These are phyloP conservation scores for Cardamine chenopodiifolia DNA, from an alignment of 345 rosid species.

Conservation along the genomic window DNA sequence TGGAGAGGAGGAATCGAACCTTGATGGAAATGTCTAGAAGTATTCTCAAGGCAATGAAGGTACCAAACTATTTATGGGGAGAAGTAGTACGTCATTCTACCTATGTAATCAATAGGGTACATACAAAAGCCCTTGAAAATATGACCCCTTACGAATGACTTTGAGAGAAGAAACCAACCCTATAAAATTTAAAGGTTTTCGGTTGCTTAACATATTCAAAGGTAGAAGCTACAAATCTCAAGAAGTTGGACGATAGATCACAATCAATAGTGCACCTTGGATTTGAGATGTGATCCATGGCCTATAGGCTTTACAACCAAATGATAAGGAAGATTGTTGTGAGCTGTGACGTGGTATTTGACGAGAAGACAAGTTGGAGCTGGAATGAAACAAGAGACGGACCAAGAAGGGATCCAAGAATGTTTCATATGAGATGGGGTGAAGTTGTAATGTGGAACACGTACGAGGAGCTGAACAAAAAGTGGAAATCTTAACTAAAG, in stretches of 20 bases:
- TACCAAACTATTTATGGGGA: neutral
- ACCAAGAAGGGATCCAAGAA: neutral
- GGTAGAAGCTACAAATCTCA: neutral
- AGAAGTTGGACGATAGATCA: neutral
- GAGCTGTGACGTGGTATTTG: too few relatives aligned
- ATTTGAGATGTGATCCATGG: neutral
- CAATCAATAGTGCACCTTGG: neutral
- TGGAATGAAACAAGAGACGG: neutral
- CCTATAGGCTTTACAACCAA: neutral
- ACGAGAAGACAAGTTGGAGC: neutral
- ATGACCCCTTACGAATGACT: neutral
- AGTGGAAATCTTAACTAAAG: too few relatives aligned
- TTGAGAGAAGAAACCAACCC: neutral
- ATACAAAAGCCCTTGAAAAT: neutral
- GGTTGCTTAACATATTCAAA: neutral
- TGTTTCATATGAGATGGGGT: neutral
- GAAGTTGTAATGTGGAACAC: too few relatives aligned
- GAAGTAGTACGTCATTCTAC: neutral
- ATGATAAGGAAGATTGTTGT: neutral
- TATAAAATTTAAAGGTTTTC: too few relatives aligned
- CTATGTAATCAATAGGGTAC: neutral
- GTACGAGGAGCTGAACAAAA: too few relatives aligned
- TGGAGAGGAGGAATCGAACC: neutral
- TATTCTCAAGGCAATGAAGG: neutral
- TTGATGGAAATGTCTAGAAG: neutral